phyloP scores from a whole-genome alignment of 768 basidiomycete species.

The Panaeolus cyanescens region DNA sequence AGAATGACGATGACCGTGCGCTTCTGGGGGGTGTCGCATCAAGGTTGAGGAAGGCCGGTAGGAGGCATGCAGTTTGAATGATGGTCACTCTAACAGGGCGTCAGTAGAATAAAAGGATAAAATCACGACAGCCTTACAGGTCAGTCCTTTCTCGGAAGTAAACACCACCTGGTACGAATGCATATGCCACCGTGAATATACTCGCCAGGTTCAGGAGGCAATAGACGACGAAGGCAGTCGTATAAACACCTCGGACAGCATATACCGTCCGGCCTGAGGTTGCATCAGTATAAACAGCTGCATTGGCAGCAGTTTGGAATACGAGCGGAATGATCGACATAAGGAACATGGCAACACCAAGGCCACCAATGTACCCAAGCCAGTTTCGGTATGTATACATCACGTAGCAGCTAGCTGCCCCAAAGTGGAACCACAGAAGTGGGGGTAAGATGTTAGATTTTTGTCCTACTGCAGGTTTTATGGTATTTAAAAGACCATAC shows the following conservation, averaged over 20 bases:
- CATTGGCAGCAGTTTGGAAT: slow-evolving; percentile 46
- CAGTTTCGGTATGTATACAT: slow-evolving; percentile 67
- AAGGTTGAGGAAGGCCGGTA: slow-evolving; percentile 9
- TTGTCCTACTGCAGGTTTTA: neutral
- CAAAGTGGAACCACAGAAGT: slow-evolving; percentile 57
- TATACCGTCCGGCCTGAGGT: slow-evolving; percentile 22
- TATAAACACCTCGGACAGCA: slow-evolving; percentile 48
- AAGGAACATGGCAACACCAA: slow-evolving; percentile 61
- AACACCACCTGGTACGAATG: slow-evolving; percentile 82
- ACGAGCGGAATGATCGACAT: slow-evolving; percentile 63
- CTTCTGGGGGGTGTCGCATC: neutral
- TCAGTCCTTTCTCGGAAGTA: slow-evolving; percentile 79
- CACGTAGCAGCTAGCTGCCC: slow-evolving; percentile 50
- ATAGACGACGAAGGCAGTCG: slow-evolving; percentile 59
- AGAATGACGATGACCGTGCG: slow-evolving; percentile 4
- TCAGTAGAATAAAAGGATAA: neutral
- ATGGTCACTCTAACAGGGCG: slow-evolving; percentile 5
- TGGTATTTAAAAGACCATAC: slow-evolving; percentile 24
- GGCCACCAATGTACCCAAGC: slow-evolving; percentile 69
- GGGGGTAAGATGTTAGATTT: slow-evolving; percentile 33
- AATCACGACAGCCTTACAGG: slow-evolving; percentile 43
- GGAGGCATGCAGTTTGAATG: slow-evolving; percentile 5
- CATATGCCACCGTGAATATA: slow-evolving; percentile 87
- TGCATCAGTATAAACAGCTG: slow-evolving; percentile 10
- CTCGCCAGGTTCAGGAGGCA: slow-evolving; percentile 66